Evolutionary conservation across 2,329 filamentous ascomycete species (phyloP).

Genomic region (Pseudonectria buxi): DNA sequence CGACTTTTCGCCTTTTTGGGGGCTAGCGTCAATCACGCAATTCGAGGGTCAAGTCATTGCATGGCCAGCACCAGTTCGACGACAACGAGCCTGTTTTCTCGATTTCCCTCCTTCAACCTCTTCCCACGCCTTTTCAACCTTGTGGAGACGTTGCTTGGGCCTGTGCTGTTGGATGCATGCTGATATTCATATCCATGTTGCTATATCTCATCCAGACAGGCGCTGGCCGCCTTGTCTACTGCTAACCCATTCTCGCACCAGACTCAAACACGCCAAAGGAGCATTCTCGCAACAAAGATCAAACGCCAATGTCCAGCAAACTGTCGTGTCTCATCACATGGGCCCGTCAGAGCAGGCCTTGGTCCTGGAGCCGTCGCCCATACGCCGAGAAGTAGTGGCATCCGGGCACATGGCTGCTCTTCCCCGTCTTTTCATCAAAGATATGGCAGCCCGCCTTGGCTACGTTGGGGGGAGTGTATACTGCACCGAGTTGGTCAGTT

Average conservation of each 20-base stretch:
- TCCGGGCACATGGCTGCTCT: conserved; percentile 62
- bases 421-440: conserved; percentile 71
- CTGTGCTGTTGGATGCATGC: conserved; percentile 12
- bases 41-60: background rate
- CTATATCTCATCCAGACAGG: conserved; percentile 6
- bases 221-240: background rate
- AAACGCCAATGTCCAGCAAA: conserved; percentile 5
- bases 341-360: conserved; percentile 5
- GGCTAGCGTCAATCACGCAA: conserved; percentile 2
- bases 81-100: background rate
- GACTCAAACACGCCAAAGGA: conserved; percentile 1
- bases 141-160: conserved; percentile 13
- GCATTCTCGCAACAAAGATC: conserved; percentile 2
- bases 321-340: conserved; percentile 16
- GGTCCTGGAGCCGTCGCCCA: conserved; percentile 41
- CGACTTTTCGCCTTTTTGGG: background rate
- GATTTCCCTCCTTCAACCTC: conserved; percentile 12
- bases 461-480: conserved; percentile 86
- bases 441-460: conserved; percentile 75
- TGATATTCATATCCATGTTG: conserved; percentile 13
- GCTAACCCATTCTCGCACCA: too few relatives aligned
- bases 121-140: conserved; percentile 7
- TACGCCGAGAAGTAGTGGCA: conserved; percentile 65
- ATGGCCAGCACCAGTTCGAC: background rate
- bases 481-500: conserved; percentile 32